Base-by-base conservation (phyloP, 2,329 filamentous ascomycete species). In the Pseudocercospora fuligena region DNA sequence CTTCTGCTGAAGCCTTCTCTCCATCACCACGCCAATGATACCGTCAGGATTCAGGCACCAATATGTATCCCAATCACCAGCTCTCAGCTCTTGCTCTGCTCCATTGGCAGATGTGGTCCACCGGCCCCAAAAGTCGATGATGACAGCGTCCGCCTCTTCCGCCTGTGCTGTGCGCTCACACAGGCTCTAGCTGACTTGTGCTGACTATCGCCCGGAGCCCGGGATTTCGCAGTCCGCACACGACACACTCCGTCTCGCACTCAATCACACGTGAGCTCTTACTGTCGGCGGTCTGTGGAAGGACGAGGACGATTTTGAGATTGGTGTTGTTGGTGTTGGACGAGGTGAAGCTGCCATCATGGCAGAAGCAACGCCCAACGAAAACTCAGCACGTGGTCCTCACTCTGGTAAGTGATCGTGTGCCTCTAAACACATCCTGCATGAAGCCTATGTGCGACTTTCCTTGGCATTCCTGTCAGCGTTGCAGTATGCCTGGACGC, bases 351-450 rank as follows among this genome's bases (percentile, higher is more conserved):
- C 56, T 23, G 31, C 19, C n/a, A 36, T 12, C 54, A 58, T 58
- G 54, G 23, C 54, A 31, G 19, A 58, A 29, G 19, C 54, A 11
- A 14, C 27, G 23, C 12, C 23, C 25, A 33, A 7, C 29, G 27
- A n/a, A 29, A 23, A 31, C 51, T 29, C 64, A 51, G 60, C 64
- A 63, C 60, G 60, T 63, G 64, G 25, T 16, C 51, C 47, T 60
- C 29, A 46, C 27, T 60, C 46, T 29, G 43, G 66, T 69, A 66
- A 63, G 66, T 69, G 64, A 57, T 66, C 66, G 64, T 64, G 64
- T 64, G 66, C 61, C 61, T 56, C 29, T 53, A 23, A 49, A 21
- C 47, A 61, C 46, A 43, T 40, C 33, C 23, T 57, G 60, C 60
- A 63, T 33, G 61, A 66, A 40, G 53, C 51, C 53, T 61, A 62